Evolutionary conservation across 2,329 filamentous ascomycete genomes (phyloP).

Genomic region (Fusarium ramigenum): DNA sequence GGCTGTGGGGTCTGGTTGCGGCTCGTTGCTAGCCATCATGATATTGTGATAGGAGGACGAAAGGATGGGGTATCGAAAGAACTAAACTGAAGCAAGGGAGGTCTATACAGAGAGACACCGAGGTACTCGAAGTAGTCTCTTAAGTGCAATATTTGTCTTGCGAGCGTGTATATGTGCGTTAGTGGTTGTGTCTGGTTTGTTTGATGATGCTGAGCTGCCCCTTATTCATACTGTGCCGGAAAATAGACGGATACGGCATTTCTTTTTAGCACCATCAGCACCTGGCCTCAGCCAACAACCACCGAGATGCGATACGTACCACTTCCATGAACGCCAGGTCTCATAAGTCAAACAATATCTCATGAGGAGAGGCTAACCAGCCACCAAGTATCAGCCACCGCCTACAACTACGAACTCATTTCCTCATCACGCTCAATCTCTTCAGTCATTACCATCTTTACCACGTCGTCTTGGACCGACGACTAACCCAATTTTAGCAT

Average conservation of each 20-base stretch:
- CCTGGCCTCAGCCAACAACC: slow-evolving; percentile 14
- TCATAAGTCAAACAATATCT: slow-evolving; percentile 14
- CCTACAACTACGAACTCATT: not conserved
- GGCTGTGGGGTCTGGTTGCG: slow-evolving; percentile 43
- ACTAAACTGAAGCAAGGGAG: not conserved
- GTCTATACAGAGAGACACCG: not conserved
- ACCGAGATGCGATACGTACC: slow-evolving; percentile 33
- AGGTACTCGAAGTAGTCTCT: not conserved
- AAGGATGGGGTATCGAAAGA: not conserved
- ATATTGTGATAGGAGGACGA: not conserved
- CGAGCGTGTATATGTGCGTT: not conserved
- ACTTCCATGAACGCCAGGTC: not conserved
- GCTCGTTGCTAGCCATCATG: slow-evolving; percentile 52
- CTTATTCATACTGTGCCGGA: slow-evolving; percentile 37
- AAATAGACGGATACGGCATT: slow-evolving; percentile 32
- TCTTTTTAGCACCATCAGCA: slow-evolving; percentile 16
- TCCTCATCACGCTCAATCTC: not conserved
- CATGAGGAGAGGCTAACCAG: not conserved
- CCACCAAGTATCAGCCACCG: not conserved
- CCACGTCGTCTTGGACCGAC: slow-evolving; percentile 15
- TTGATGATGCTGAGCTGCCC: slow-evolving; percentile 17
- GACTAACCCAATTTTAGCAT: slow-evolving; percentile 31
- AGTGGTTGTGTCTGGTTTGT: slow-evolving; percentile 3
- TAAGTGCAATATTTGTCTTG: not conserved
- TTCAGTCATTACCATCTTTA: not conserved